These are phyloP conservation scores for Fusarium sarcochroum DNA, from an alignment of 2,329 filamentous ascomycete genomes.

Conservation along the genomic window DNA sequence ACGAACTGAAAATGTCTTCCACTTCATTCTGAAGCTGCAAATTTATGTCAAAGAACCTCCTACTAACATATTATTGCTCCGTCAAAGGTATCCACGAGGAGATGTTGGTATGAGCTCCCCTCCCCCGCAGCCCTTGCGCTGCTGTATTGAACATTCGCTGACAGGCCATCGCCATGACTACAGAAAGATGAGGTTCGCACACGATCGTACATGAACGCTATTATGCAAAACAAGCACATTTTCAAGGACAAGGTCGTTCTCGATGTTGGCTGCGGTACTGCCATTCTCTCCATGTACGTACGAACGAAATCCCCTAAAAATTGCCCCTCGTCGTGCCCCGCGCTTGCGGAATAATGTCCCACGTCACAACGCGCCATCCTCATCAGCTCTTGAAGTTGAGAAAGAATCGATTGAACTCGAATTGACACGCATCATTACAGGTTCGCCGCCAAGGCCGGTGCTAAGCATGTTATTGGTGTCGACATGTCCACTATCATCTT, in stretches of 20 bases:
- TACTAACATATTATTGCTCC: slow-evolving; percentile 52
- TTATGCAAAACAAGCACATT: slow-evolving; percentile 96
- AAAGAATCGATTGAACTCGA: slow-evolving; percentile 10
- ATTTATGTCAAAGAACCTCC: slow-evolving; percentile 2
- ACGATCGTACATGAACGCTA: slow-evolving; percentile 95
- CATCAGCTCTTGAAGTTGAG: not conserved
- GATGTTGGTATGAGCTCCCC: slow-evolving; percentile 83
- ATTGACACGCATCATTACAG: slow-evolving; percentile 61
- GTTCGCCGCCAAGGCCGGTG: slow-evolving; percentile 96
- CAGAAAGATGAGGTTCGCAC: slow-evolving; percentile 99
- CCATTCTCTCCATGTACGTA: slow-evolving; percentile 96
- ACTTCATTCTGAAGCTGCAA: slow-evolving; percentile 47
- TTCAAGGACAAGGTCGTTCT: slow-evolving; percentile 88
- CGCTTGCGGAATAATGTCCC: slow-evolving; percentile 22
- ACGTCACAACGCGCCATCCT: slow-evolving; percentile 10
- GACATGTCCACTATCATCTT: slow-evolving; percentile 99
- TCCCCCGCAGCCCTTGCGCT: slow-evolving; percentile 29
- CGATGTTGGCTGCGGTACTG: slow-evolving; percentile 96
- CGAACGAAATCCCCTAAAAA: slow-evolving; percentile 22
- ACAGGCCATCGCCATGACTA: slow-evolving; percentile 30
- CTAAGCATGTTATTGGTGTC: slow-evolving; percentile 98
- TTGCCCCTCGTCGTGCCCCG: slow-evolving; percentile 34
- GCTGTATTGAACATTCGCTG: slow-evolving; percentile 35
- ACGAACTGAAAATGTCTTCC: slow-evolving; percentile 50
- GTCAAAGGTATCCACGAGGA: slow-evolving; percentile 91